Evolutionary conservation across 2,329 filamentous ascomycete species (phyloP), one percentile per base, ranked within the genome.

Genomic region (Raffaelea deltoideospora): DNA sequence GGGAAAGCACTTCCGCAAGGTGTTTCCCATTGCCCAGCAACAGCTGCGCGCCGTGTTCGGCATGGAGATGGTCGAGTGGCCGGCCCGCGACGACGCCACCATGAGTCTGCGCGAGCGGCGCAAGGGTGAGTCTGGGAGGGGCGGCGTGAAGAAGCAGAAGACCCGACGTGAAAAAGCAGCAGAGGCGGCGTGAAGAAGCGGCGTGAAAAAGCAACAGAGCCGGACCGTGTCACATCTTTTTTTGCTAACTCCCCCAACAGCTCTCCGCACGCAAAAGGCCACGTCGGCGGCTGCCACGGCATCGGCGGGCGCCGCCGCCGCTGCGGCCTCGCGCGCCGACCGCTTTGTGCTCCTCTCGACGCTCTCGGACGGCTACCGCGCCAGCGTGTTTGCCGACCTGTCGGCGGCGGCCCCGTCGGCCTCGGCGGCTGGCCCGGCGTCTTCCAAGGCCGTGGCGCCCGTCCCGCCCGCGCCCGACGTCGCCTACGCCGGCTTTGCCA

Each of bases 41-140:
- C 71, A 81, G 45, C 61, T 98, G 27, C 64, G 67, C 33, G 60
- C 61, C 2, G 68, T 77, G 1, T 96, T 94, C 57, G 90, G 90
- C n/a, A 94, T 96, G 86, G 71, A 87, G 53, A 71, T 98, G 66
- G 67, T 74, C 4, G 87, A 95, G 57, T 64, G 96, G 34, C 86
- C 90, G 0, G 64, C 70, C 2, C 72, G 71, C 49, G 88, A 95
- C 50, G 92, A 86, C 55, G 69, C 82, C 34, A 85, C 85, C 1
- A 58, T 94, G 46, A 53, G 48, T 4, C 37, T 52, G 24, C 76
- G 75, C 41, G 82, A 93, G 44, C 72, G 72, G 52, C 73, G 84
- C 48, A 77, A 81, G 65, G 81, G 79, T 77, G 59, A 42, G 60
- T 26, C 9, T 31, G 8, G 8, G n/a, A n/a, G n/a, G n/a, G n/a